Conservation (phyloP, 106 monocot species). For the Chionographis japonica region DNA sequence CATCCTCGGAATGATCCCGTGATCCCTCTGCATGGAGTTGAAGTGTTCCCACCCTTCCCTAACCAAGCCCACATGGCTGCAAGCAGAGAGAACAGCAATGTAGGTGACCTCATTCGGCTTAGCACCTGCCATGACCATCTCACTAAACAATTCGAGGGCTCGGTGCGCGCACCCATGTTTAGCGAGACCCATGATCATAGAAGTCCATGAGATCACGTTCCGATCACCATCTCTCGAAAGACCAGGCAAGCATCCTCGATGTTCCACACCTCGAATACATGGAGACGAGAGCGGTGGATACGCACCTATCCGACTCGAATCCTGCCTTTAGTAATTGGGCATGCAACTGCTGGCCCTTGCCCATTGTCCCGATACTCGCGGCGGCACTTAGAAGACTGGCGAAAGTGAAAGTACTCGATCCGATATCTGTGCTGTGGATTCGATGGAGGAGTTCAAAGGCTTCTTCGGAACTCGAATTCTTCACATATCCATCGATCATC, state of each 20-base stretch:
- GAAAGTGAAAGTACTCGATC: slow-evolving; percentile 55
- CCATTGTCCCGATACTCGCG: slow-evolving; percentile 57
- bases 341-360: slow-evolving; percentile 68
- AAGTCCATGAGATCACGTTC: slow-evolving; percentile 81
- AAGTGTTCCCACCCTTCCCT: slow-evolving; percentile 58
- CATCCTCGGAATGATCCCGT: slow-evolving; percentile 49
- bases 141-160: slow-evolving; percentile 50
- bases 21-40: slow-evolving; percentile 44
- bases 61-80: slow-evolving; percentile 73
- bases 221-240: slow-evolving; percentile 41
- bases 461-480: slow-evolving; percentile 28
- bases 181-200: slow-evolving; percentile 74
- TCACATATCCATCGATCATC: slow-evolving; percentile 42
- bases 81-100: slow-evolving; percentile 74
- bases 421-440: slow-evolving; percentile 30
- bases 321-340: slow-evolving; percentile 47
- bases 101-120: slow-evolving; percentile 76
- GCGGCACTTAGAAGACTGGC: slow-evolving; percentile 73
- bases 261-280: slow-evolving; percentile 81
- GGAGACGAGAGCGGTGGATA: slow-evolving; percentile 68
- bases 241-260: slow-evolving; percentile 51
- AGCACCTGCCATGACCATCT: slow-evolving; percentile 38
- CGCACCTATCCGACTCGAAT: slow-evolving; percentile 34
- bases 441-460: slow-evolving; percentile 37
- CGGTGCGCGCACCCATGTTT: slow-evolving; percentile 54